Percentiles rank a stretch among this genome's conserved stretches.
Conservation (phyloP, 305 asterid genomes). For the Fraxinus xanthoxyloides region DNA sequence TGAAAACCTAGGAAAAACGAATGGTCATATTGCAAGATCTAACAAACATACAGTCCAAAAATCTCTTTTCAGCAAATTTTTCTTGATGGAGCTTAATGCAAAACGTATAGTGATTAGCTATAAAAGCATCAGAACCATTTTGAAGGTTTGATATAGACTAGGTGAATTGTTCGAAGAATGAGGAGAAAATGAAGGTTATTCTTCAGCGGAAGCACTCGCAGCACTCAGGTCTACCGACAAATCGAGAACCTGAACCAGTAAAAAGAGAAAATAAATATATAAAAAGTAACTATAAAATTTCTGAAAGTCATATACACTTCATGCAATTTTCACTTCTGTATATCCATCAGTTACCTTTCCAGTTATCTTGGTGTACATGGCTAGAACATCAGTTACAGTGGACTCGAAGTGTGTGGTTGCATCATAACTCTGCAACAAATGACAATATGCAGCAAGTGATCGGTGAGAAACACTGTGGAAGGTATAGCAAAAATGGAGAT, state of each 20-base stretch:
- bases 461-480: neutral
- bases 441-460: neutral
- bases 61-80: neutral
- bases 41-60: neutral
- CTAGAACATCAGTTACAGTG: conserved; percentile 77
- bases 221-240: conserved; percentile 92
- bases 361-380: conserved; percentile 79
- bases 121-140: neutral
- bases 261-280: neutral
- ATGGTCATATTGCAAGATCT: neutral
- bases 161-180: neutral
- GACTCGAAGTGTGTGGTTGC: conserved; percentile 92
- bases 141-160: neutral
- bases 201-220: conserved; percentile 78
- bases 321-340: neutral
- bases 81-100: neutral
- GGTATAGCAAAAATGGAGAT: neutral
- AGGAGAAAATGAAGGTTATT: conserved; percentile 32
- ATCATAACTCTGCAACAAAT: conserved; percentile 73
- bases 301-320: neutral
- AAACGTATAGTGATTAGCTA: neutral
- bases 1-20: neutral
- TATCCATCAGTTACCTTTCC: conserved; percentile 57
- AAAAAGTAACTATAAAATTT: neutral
- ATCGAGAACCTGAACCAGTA: conserved; percentile 56